Evolutionary conservation across 2,329 filamentous ascomycete species (phyloP), one percentile per base, ranked within the genome.

Genomic region (Verticillium zaregamsianum): DNA sequence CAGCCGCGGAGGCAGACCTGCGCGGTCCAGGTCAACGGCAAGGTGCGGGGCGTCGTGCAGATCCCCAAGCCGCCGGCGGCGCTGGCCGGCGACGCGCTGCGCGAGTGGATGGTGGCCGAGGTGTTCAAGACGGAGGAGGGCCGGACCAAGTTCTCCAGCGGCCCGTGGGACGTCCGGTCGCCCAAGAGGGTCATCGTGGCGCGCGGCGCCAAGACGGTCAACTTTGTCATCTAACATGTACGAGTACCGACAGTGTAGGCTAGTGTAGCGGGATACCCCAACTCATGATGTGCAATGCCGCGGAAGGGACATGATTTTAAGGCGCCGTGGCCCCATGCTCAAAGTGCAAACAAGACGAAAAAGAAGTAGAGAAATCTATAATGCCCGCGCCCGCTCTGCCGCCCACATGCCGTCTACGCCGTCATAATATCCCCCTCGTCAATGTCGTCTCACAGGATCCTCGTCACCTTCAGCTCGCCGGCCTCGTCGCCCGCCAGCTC

Each of bases 11-110:
- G 75, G 65, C 75, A 82, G 72, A 77, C 73, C 3, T 90, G 87
- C 66, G 89, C 89, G 0, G 87, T 96, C 17, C 90, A 93, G 69
- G 76, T 96, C 64, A 92, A 96, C 70, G 92, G 92, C n/a, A 93
- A 90, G 73, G 74, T 91, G 65, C 86, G 86, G 40, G 89, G 89
- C 64, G 85, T 85, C 1, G 82, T 89, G n/a, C 79, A 87, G 2
- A 86, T 95, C 28, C 80, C 85, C 1, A 80, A 80, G 32, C 77
- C 81, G 54, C 73, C 81, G 3, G 69, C 70, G 0, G 73, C 73
- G 1, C 68, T 85, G 31, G 67, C 72, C 31, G 77, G 72, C 12
- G 74, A 80, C 3, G 76, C 73, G 59, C 76, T 90, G 63, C 77
- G 82, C 62, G 76, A 80, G 14, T 92, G 87, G 83, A 78, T 93